Conservation (phyloP, 129 eudicot species). For the Dittrichia graveolens region DNA sequence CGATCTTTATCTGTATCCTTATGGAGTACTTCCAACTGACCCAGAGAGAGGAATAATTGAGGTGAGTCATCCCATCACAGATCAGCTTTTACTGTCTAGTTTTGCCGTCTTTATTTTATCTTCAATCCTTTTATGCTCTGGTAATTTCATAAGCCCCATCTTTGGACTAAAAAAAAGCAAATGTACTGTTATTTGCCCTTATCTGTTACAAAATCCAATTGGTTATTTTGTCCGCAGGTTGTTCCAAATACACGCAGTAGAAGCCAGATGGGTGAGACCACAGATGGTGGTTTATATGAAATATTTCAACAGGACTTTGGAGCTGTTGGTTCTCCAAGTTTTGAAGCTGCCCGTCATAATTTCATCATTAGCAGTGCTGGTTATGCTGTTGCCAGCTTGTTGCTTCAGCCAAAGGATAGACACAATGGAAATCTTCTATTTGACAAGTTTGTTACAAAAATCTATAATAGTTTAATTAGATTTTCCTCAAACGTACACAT, state of each 20-base stretch:
- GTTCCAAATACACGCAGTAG: conserved; percentile 98
- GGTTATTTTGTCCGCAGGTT: conserved; percentile 53
- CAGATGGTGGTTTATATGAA: conserved; percentile 98
- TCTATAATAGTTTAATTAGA: background rate
- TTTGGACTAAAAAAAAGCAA: conserved; percentile 1
- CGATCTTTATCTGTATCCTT: conserved; percentile 85
- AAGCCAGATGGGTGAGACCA: conserved; percentile 99
- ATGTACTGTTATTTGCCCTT: background rate
- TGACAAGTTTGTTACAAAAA: conserved; percentile 62
- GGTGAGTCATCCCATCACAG: conserved; percentile 44
- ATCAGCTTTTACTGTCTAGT: background rate
- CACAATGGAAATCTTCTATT: conserved; percentile 96
- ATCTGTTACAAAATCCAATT: background rate
- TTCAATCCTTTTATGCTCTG: background rate
- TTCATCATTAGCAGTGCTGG: conserved; percentile 98
- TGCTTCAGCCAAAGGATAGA: conserved; percentile 99
- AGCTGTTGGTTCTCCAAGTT: conserved; percentile 85
- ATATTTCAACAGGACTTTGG: conserved; percentile 97
- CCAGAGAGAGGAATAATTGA: conserved; percentile 97
- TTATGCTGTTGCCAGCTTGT: conserved; percentile 96
- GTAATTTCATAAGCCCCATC: background rate
- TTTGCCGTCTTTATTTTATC: background rate
- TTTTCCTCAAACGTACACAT: background rate
- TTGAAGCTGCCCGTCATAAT: conserved; percentile 97
- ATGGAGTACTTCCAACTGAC: conserved; percentile 98